Evolutionary conservation across 495 filamentous ascomycete species (phyloP).

Genomic region (Daldinia caldariorum): DNA sequence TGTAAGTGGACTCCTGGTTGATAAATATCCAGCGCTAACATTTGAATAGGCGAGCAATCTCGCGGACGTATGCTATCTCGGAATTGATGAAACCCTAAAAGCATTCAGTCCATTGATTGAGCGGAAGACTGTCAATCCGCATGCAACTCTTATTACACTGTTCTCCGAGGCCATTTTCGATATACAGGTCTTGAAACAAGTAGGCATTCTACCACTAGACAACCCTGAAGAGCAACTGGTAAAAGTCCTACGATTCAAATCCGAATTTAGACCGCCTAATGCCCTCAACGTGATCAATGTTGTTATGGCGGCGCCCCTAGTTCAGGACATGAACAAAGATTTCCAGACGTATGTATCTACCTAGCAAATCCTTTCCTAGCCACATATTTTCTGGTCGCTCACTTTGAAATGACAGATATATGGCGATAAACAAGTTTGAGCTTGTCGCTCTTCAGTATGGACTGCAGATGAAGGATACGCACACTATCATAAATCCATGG

Average conservation of each 20-base stretch:
- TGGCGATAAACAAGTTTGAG: background rate
- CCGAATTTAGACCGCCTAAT: background rate
- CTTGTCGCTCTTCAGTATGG: slow-evolving; percentile 6
- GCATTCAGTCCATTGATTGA: slow-evolving; percentile 12
- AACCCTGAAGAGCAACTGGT: background rate
- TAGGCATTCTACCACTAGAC: background rate
- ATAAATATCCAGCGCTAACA: background rate
- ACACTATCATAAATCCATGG: slow-evolving; percentile 54
- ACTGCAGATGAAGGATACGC: slow-evolving; percentile 43
- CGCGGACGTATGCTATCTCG: background rate
- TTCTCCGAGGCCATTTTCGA: too few relatives aligned
- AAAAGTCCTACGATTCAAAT: background rate
- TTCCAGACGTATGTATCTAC: slow-evolving; percentile 12
- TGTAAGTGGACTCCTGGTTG: slow-evolving; percentile 9
- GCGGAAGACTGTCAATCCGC: slow-evolving; percentile 24
- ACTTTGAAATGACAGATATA: slow-evolving; percentile 5
- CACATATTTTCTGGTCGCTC: background rate
- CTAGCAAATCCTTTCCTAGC: background rate
- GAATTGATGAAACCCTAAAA: background rate
- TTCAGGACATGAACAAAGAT: slow-evolving; percentile 17
- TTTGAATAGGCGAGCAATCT: slow-evolving; percentile 6
- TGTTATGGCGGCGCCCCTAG: slow-evolving; percentile 3
- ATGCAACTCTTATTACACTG: slow-evolving; percentile 38
- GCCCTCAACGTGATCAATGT: slow-evolving; percentile 21
- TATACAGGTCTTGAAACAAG: background rate